Conservation (phyloP, 2,329 filamentous ascomycete species). For the Coniosporium tulheliwenetii region DNA sequence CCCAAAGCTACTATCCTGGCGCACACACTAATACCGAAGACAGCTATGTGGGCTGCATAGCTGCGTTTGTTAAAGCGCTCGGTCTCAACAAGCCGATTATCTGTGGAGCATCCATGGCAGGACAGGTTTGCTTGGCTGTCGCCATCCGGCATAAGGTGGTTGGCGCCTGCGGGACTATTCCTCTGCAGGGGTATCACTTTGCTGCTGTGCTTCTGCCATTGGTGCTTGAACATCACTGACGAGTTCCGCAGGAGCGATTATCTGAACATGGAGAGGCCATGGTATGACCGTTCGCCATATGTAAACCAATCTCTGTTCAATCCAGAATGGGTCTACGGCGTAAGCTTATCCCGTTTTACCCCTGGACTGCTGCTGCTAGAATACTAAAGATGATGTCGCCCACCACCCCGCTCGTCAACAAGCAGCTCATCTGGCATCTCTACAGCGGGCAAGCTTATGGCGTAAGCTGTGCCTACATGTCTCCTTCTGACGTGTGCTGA, state of each 20-base stretch:
- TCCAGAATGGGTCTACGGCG: conserved; percentile 32
- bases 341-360: conserved; percentile 2
- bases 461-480: neutral
- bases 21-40: conserved; percentile 27
- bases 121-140: conserved; percentile 28
- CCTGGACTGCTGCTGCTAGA: neutral
- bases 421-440: conserved; percentile 28
- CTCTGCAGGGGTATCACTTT: conserved; percentile 21
- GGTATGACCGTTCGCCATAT: conserved; percentile 29
- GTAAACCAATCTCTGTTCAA: conserved; percentile 33
- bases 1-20: conserved; percentile 17
- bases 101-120: conserved; percentile 29
- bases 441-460: conserved; percentile 29
- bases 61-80: conserved; percentile 22
- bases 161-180: conserved; percentile 26
- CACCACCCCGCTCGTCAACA: conserved; percentile 22
- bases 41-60: conserved; percentile 25
- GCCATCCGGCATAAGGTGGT: conserved; percentile 27
- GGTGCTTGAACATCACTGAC: neutral
- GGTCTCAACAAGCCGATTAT: conserved; percentile 27
- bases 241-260: conserved; percentile 12
- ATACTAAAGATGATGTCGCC: conserved; percentile 24
- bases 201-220: neutral
- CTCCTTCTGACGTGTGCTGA: neutral
- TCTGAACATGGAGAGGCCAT: conserved; percentile 26